Conservation (phyloP, 495 filamentous ascomycete genomes). For the Penicillium dipodomyicola region DNA sequence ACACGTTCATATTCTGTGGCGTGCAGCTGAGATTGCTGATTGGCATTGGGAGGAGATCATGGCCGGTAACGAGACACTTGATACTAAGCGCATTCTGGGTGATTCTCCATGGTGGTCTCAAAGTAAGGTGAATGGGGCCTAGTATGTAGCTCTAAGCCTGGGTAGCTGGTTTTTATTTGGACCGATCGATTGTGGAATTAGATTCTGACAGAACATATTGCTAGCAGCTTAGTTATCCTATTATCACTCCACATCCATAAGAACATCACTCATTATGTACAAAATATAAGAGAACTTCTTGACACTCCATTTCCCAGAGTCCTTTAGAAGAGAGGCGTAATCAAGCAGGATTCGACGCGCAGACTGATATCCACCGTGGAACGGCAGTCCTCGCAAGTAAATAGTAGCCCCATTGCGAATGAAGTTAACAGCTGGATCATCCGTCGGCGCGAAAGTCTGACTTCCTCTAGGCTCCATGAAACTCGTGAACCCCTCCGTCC, state of each 20-base stretch:
- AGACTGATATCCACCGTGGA: constrained; percentile 50
- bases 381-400: constrained; percentile 46
- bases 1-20: not conserved
- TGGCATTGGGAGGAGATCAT: constrained; percentile 3
- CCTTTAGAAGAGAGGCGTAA: constrained; percentile 50
- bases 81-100: not conserved
- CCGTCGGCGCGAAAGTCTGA: constrained; percentile 30
- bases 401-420: constrained; percentile 52
- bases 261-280: constrained; percentile 54
- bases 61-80: not conserved
- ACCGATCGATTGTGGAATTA: not conserved
- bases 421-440: constrained; percentile 45
- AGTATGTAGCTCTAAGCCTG: not conserved
- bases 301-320: constrained; percentile 52
- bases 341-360: constrained; percentile 49
- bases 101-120: not conserved
- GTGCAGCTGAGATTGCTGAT: constrained; percentile 4
- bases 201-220: no score
- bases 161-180: not conserved
- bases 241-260: constrained; percentile 44
- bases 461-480: constrained; percentile 41
- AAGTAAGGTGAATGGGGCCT: not conserved
- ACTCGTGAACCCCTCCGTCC: constrained; percentile 40
- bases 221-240: no score
- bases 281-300: constrained; percentile 49